Evolutionary conservation across 139 green algal genomes (phyloP).

Genomic region (Ettlia oleoabundans): DNA sequence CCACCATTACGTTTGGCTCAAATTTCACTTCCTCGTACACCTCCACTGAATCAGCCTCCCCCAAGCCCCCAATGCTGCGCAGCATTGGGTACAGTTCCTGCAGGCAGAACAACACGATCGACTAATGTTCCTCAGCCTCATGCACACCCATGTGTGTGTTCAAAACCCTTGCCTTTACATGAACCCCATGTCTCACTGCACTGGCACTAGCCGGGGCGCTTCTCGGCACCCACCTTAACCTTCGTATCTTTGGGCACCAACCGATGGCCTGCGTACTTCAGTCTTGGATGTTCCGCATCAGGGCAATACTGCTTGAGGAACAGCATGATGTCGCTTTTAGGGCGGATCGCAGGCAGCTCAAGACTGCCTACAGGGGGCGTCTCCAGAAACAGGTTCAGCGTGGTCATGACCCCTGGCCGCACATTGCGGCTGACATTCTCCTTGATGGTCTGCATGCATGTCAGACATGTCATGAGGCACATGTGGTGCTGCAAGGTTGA

Average conservation of each 20-base stretch:
- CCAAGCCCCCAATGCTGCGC: conserved; percentile 50
- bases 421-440: neutral
- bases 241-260: conserved; percentile 48
- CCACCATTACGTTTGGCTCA: conserved; percentile 84
- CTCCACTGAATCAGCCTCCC: conserved; percentile 22
- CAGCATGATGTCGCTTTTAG: conserved; percentile 68
- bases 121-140: too few relatives aligned
- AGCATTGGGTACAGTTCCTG: conserved; percentile 55
- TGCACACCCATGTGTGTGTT: too few relatives aligned
- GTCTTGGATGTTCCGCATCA: conserved; percentile 41
- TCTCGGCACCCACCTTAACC: conserved; percentile 11
- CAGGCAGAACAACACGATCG: neutral
- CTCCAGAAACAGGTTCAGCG: conserved; percentile 86
- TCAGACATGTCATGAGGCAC: too few relatives aligned
- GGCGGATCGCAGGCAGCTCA: conserved; percentile 9
- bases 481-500: neutral
- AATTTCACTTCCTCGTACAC: conserved; percentile 93
- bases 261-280: conserved; percentile 59
- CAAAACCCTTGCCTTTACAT: too few relatives aligned
- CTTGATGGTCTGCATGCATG: conserved; percentile 8
- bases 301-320: conserved; percentile 92
- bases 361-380: conserved; percentile 20
- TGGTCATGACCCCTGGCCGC: conserved; percentile 31
- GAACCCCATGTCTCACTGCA: too few relatives aligned
- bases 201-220: too few relatives aligned